Evolutionary conservation across 441 rosid genomes (phyloP).

Genomic region (Gossypium lobatum): DNA sequence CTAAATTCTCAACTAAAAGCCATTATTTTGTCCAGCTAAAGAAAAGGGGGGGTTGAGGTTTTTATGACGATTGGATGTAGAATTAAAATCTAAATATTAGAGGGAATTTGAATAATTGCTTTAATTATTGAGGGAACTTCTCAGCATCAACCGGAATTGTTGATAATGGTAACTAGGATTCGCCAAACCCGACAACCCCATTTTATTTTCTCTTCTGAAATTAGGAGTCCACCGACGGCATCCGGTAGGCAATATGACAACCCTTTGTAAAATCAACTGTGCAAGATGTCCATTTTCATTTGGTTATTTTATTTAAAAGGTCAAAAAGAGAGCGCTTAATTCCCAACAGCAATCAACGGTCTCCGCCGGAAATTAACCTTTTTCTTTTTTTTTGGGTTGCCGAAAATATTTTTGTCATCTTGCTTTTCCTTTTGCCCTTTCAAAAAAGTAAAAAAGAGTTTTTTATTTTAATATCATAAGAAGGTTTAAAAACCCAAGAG

Average conservation of each 20-base stretch:
- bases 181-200: constrained; percentile 28
- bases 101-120: background rate
- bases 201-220: constrained; percentile 7
- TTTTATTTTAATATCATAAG: background rate
- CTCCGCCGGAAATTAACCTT: constrained; percentile 44
- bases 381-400: background rate
- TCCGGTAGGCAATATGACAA: constrained; percentile 18
- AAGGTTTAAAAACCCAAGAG: background rate
- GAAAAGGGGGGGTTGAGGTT: background rate
- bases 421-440: background rate
- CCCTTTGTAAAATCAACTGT: background rate
- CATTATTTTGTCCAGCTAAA: constrained; percentile 7
- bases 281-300: background rate
- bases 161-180: constrained; percentile 21
- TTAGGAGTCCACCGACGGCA: constrained; percentile 37
- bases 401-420: background rate
- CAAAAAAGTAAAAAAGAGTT: background rate
- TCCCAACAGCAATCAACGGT: constrained; percentile 99
- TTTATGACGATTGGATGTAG: background rate
- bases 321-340: constrained; percentile 47
- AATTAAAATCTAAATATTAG: background rate
- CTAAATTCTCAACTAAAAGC: background rate
- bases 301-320: constrained; percentile 15
- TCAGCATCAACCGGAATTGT: background rate
- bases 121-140: background rate